A percentile compares a stretch with the other conserved stretches of the same genome.
Evolutionary conservation across 2,329 filamentous ascomycete genomes (phyloP).

Genomic region (Parastagonospora nodorum): DNA sequence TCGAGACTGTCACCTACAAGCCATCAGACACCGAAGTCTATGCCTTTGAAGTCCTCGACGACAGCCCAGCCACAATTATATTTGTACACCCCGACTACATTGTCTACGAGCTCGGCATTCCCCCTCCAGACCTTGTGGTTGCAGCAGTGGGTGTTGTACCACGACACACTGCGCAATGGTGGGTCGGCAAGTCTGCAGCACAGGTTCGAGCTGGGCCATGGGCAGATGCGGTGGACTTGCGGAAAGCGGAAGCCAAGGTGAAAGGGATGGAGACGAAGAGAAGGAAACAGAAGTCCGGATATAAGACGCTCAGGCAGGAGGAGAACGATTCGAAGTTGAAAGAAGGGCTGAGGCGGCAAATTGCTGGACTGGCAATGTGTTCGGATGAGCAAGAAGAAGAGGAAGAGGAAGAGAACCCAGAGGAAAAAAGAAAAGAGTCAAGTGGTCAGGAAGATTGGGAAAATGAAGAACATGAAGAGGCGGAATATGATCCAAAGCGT

Average conservation of each 20-base stretch:
- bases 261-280: constrained; percentile 5
- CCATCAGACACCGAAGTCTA: not conserved
- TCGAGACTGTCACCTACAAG: not conserved
- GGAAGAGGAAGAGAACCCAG: not conserved
- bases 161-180: constrained; percentile 15
- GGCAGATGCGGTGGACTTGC: constrained; percentile 8
- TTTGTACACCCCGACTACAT: not conserved
- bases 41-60: constrained; percentile 1
- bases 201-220: constrained; percentile 16
- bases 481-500: too few relatives aligned
- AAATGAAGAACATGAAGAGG: too few relatives aligned
- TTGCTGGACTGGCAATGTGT: constrained; percentile 1
- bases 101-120: constrained; percentile 8
- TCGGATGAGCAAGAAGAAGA: not conserved
- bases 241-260: not conserved
- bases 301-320: not conserved
- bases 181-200: constrained; percentile 9
- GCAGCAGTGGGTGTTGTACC: not conserved
- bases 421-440: too few relatives aligned
- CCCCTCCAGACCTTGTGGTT: constrained; percentile 4
- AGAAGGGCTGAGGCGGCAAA: constrained; percentile 11
- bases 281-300: not conserved
- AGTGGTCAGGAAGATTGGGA: too few relatives aligned
- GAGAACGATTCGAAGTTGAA: constrained; percentile 12
- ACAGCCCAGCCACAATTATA: constrained; percentile 1